phyloP scores from a whole-genome alignment of 306 rosid genomes.

The Corylus avellana region DNA sequence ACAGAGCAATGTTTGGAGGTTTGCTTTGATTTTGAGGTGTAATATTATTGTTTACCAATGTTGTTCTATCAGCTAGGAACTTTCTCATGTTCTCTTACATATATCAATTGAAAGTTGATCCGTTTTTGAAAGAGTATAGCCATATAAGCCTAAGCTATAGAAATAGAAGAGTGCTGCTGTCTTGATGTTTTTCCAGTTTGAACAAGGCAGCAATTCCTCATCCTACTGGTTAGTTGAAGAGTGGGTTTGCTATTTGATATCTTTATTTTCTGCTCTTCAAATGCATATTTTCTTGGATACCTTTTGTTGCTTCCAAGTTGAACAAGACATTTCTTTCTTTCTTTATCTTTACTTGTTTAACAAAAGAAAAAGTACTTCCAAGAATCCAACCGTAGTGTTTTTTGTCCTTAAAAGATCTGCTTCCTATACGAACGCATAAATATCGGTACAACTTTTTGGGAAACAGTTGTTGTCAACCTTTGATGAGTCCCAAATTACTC shows the following conservation, averaged over 20 bases:
- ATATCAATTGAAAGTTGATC: not conserved
- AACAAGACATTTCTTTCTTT: not conserved
- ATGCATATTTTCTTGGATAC: slow-evolving; percentile 3
- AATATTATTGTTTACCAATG: not conserved
- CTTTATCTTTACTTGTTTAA: not conserved
- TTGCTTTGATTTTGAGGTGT: not conserved
- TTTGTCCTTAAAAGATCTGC: not conserved
- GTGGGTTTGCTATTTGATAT: not conserved
- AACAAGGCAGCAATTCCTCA: not conserved
- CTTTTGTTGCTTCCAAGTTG: not conserved
- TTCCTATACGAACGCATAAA: not conserved
- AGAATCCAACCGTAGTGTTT: no score
- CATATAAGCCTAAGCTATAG: not conserved
- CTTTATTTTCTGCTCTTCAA: not conserved
- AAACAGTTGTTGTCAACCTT: not conserved
- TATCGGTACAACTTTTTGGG: not conserved
- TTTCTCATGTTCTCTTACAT: not conserved
- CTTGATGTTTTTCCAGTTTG: not conserved
- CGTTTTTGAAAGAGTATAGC: not conserved
- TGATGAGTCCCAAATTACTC: not conserved
- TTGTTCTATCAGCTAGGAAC: not conserved
- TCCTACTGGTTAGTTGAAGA: not conserved
- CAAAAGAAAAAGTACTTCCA: not conserved
- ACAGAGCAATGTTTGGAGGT: slow-evolving; percentile 4
- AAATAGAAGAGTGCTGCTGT: not conserved